Percentiles rank a stretch among this genome's conserved stretches.
Evolutionary conservation across 768 basidiomycete genomes (phyloP).

Genomic region (Pisolithus sp.): DNA sequence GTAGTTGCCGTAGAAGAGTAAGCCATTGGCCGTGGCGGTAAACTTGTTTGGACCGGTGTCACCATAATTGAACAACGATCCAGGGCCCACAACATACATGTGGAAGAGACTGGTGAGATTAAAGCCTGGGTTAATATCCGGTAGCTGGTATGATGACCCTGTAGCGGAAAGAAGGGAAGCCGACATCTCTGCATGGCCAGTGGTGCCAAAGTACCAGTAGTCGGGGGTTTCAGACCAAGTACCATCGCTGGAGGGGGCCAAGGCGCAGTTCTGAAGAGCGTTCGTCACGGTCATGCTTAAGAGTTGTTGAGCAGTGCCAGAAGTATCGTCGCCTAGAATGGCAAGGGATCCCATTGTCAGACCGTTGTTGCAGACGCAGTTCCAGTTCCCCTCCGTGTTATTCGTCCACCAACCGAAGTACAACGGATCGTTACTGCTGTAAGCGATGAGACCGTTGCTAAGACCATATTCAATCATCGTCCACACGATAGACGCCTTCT

Average conservation of each 20-base stretch:
- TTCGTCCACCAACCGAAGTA: conserved; percentile 74
- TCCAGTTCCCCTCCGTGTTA: conserved; percentile 87
- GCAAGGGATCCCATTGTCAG: conserved; percentile 86
- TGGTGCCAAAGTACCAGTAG: conserved; percentile 95
- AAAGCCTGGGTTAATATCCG: conserved; percentile 65
- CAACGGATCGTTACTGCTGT: conserved; percentile 30
- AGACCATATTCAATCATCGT: conserved; percentile 80
- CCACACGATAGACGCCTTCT: conserved; percentile 60
- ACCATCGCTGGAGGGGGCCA: conserved; percentile 61
- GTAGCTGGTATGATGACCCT: conserved; percentile 73
- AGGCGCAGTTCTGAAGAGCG: conserved; percentile 71
- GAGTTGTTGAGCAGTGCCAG: conserved; percentile 60
- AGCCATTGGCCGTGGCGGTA: conserved; percentile 84
- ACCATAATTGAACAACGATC: conserved; percentile 69
- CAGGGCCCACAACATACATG: conserved; percentile 81
- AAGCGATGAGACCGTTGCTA: conserved; percentile 52
- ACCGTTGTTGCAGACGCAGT: conserved; percentile 92
- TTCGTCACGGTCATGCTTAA: conserved; percentile 66
- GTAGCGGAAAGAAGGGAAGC: conserved; percentile 79
- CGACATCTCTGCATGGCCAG: conserved; percentile 84
- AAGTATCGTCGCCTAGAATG: conserved; percentile 77
- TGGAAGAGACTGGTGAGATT: conserved; percentile 77
- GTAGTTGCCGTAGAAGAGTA: conserved; percentile 69
- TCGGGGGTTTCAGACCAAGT: conserved; percentile 93
- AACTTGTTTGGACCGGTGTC: conserved; percentile 84